A percentile compares a stretch with the other conserved stretches of the same genome.
Conservation (phyloP, 1,284 basidiomycete genomes). For the Rhodotorula sp. region DNA sequence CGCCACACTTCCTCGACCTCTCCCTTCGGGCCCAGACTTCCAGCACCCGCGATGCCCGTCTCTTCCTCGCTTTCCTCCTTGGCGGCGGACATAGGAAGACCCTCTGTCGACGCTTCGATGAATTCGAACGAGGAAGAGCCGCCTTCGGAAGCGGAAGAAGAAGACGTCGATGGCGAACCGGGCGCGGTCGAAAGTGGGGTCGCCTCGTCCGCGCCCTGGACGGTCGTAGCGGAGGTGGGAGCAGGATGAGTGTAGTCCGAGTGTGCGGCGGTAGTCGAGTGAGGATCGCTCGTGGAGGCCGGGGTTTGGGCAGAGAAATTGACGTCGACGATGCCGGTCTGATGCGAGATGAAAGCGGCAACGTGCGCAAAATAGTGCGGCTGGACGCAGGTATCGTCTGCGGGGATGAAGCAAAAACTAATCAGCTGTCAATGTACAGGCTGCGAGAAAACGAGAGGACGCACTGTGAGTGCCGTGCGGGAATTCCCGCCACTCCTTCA, state of each 20-base stretch:
- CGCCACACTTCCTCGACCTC: slow-evolving; percentile 11
- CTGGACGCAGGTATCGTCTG: slow-evolving; percentile 40
- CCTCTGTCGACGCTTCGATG: slow-evolving; percentile 1
- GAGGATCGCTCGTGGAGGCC: neutral
- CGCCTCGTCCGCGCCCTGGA: neutral
- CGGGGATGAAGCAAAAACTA: neutral
- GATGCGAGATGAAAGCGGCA: slow-evolving; percentile 16
- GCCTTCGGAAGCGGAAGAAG: slow-evolving; percentile 1
- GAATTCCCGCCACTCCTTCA: slow-evolving; percentile 51
- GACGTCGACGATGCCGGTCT: slow-evolving; percentile 11
- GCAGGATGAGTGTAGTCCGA: neutral
- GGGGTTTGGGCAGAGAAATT: neutral
- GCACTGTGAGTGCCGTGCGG: slow-evolving; percentile 38
- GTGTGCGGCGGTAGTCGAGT: neutral
- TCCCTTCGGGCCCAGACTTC: neutral
- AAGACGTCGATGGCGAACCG: neutral
- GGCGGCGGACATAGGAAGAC: neutral
- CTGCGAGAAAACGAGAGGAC: neutral
- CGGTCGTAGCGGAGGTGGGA: neutral
- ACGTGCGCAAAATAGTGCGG: slow-evolving; percentile 33
- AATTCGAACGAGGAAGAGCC: slow-evolving; percentile 20
- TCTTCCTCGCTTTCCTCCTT: neutral
- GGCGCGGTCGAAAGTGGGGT: neutral
- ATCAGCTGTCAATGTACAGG: neutral
- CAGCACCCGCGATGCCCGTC: neutral